Base-by-base conservation (phyloP, 148 eudicot genomes). In the Hydrangea macrophylla region DNA sequence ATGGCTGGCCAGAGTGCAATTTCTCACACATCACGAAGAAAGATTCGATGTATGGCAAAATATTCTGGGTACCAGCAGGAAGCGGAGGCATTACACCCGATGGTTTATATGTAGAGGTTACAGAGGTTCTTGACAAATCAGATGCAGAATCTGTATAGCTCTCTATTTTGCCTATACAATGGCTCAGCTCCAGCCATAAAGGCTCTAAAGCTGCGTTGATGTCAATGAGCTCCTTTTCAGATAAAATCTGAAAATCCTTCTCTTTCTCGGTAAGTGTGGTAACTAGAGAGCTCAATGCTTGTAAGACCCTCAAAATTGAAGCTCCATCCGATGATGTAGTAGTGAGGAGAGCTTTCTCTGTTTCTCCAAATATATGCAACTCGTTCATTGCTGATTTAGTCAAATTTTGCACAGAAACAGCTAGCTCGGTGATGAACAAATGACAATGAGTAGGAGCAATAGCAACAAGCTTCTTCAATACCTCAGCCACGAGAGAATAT, bases 1-100 rank as follows among this genome's bases (percentile, higher is more conserved):
- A 81, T 24, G 93, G 75, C 60, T 79, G 88, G 27, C 73, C 84
- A 64, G 96, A 85, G 48, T 91, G 85, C 75, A 95, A 86, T 80
- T 95, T 95, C 80, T 95, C 99, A 79, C 99, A 95, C 65, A 84
- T 88, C 55, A 95, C 99, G 84, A 95, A 91, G 80, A 95, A 95
- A 18, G 97, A 85, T 74, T 95, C 99, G 26, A 95, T 89, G 67
- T 89, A 95, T 12, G 99, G 99, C 65, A 95, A 77, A 30, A 95
- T 88, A 75, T 87, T 95, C 67, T 95, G 99, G 26, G 96, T 85
- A 44, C 99, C 99, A 57, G 97, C 92, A 28, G 99, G 97, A 58
- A 95, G 96, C 8, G 96, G 86, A 60, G 97, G 84, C 70, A 72
- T 81, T 5, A 82, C 84, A 64, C 81, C 82, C 44, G 96, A 81